These are phyloP conservation scores for Coprinellus micaceus DNA, from an alignment of 768 basidiomycete species.

Conservation along the genomic window DNA sequence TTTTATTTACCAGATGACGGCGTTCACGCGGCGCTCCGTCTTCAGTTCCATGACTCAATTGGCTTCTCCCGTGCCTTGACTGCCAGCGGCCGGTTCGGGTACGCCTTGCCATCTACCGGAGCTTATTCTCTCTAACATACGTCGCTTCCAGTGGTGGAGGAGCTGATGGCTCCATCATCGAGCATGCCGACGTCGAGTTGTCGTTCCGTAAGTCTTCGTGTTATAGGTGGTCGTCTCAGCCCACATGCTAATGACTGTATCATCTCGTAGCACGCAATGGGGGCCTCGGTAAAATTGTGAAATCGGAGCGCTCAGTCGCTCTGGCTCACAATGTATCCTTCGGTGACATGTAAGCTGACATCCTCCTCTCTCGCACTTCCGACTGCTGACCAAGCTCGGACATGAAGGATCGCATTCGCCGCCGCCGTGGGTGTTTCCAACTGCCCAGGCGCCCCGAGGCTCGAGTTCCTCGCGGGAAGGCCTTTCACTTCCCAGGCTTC, in stretches of 20 bases:
- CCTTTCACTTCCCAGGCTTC: conserved; percentile 29
- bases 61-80: conserved; percentile 30
- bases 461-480: conserved; percentile 38
- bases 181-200: conserved; percentile 40
- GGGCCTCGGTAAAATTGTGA: conserved; percentile 42
- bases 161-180: conserved; percentile 48
- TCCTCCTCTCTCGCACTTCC: background rate
- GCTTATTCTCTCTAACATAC: background rate
- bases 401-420: background rate
- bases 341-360: conserved; percentile 43
- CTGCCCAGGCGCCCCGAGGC: conserved; percentile 42
- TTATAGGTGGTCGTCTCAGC: background rate
- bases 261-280: conserved; percentile 28
- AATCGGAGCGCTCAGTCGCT: conserved; percentile 31
- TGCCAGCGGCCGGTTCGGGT: conserved; percentile 22
- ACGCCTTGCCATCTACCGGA: conserved; percentile 6
- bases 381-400: background rate
- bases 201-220: conserved; percentile 23
- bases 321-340: conserved; percentile 32
- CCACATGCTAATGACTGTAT: background rate
- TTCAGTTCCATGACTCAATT: conserved; percentile 45
- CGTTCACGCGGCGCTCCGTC: background rate
- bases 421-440: conserved; percentile 37
- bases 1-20: background rate
- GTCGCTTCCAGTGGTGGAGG: conserved; percentile 34